phyloP scores from a whole-genome alignment of 306 rosid genomes.

The Castanea sativa region DNA sequence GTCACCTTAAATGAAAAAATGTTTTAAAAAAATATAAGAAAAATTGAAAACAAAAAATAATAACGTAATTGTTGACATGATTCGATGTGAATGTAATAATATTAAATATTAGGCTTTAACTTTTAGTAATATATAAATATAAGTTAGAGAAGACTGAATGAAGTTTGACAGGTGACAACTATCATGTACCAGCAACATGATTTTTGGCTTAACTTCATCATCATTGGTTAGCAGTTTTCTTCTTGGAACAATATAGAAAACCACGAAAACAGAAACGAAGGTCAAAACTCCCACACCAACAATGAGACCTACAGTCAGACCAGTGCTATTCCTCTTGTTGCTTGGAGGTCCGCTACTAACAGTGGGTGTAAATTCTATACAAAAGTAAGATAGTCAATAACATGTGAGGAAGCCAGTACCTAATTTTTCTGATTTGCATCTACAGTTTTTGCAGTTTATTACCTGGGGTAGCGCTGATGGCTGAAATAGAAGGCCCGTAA shows the following conservation, averaged over 20 bases:
- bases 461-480: too few species aligned
- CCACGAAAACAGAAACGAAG: conserved; percentile 29
- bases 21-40: too few species aligned
- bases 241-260: conserved; percentile 25
- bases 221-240: too few species aligned
- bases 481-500: too few species aligned
- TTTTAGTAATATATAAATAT: too few species aligned
- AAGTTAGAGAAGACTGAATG: not conserved
- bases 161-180: not conserved
- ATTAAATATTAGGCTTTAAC: too few species aligned
- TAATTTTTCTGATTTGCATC: not conserved
- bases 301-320: conserved; percentile 54
- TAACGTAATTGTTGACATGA: too few species aligned
- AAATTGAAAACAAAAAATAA: too few species aligned
- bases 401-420: not conserved
- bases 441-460: too few species aligned
- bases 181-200: not conserved
- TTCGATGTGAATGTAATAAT: too few species aligned
- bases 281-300: conserved; percentile 47
- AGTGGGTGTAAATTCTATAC: not conserved
- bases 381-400: not conserved
- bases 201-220: too few species aligned
- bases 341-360: not conserved
- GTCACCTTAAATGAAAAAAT: too few species aligned
- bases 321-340: conserved; percentile 1